Percentiles rank a stretch among this genome's conserved stretches.
Evolutionary conservation across 495 filamentous ascomycete genomes (phyloP).

Genomic region (Penicillium subrubescens): DNA sequence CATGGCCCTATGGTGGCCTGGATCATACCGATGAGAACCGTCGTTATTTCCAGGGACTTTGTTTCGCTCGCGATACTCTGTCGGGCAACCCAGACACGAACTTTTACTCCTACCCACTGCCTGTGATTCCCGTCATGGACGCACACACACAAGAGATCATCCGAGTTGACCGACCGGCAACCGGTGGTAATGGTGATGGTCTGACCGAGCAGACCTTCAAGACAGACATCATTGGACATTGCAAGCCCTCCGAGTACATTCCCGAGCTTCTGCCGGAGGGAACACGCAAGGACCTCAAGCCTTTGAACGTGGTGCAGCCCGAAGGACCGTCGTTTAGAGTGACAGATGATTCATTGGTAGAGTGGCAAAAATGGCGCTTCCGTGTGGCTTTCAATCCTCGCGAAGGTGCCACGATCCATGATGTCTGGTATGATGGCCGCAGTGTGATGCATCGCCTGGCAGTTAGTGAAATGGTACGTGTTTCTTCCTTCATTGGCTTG

Average conservation of each 20-base stretch:
- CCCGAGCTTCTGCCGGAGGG: conserved; percentile 60
- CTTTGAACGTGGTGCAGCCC: conserved; percentile 76
- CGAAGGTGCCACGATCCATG: conserved; percentile 70
- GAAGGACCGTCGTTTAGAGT: conserved; percentile 74
- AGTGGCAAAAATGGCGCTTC: conserved; percentile 74
- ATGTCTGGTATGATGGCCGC: conserved; percentile 73
- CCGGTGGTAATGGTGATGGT: conserved; percentile 47
- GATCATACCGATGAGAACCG: conserved; percentile 57
- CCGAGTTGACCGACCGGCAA: conserved; percentile 53
- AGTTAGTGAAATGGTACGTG: conserved; percentile 68
- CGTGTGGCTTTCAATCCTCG: conserved; percentile 67
- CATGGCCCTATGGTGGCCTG: conserved; percentile 69
- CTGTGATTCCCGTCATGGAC: conserved; percentile 77
- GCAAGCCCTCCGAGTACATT: conserved; percentile 64
- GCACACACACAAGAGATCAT: conserved; percentile 66
- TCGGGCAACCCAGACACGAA: conserved; percentile 55
- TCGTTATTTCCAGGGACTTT: conserved; percentile 55
- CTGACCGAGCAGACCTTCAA: conserved; percentile 42
- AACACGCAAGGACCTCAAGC: conserved; percentile 73
- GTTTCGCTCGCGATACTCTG: conserved; percentile 47
- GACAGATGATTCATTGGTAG: conserved; percentile 52
- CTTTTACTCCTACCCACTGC: conserved; percentile 79
- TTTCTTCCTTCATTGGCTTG: not conserved
- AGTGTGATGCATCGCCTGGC: conserved; percentile 71
- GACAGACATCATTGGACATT: conserved; percentile 54